Conservation (phyloP, 306 rosid species). For the Fagus crenata region DNA sequence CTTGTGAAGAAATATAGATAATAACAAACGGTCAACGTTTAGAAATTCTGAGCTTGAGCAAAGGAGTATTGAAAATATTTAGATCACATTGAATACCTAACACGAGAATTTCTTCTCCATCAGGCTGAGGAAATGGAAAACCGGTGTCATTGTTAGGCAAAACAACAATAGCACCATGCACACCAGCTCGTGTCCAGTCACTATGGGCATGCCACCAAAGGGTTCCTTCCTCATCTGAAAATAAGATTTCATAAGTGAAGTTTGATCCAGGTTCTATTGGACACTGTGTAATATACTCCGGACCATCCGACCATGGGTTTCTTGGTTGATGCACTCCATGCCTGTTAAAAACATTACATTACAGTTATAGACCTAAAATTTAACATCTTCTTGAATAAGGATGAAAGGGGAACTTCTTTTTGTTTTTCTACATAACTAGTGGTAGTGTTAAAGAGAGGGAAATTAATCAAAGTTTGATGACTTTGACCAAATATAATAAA, state of each 20-base stretch:
- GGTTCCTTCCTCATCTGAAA: constrained; percentile 43
- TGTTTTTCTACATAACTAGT: too few species aligned
- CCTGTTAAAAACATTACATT: constrained; percentile 10
- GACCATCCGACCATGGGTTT: constrained; percentile 51
- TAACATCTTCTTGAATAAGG: too few species aligned
- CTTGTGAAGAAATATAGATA: too few species aligned
- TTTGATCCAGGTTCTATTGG: constrained; percentile 32
- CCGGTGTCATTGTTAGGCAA: neutral
- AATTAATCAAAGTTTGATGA: too few species aligned
- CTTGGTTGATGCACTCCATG: constrained; percentile 44
- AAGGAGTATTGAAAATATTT: too few species aligned
- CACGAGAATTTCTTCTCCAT: constrained; percentile 22
- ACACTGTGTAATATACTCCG: constrained; percentile 43
- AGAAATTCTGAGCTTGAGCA: too few species aligned
- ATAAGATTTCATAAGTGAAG: constrained; percentile 33
- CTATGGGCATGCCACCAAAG: constrained; percentile 56
- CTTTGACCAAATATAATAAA: too few species aligned
- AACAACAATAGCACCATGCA: constrained; percentile 35
- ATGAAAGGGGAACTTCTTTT: too few species aligned
- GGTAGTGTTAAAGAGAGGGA: too few species aligned
- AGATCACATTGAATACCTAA: constrained; percentile 20
- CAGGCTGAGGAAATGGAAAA: constrained; percentile 34
- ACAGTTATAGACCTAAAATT: too few species aligned
- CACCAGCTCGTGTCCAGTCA: constrained; percentile 39
- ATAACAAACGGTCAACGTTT: too few species aligned